These are phyloP conservation scores for Chlorella sp. DNA, from an alignment of 139 green algal species.

Conservation along the genomic window DNA sequence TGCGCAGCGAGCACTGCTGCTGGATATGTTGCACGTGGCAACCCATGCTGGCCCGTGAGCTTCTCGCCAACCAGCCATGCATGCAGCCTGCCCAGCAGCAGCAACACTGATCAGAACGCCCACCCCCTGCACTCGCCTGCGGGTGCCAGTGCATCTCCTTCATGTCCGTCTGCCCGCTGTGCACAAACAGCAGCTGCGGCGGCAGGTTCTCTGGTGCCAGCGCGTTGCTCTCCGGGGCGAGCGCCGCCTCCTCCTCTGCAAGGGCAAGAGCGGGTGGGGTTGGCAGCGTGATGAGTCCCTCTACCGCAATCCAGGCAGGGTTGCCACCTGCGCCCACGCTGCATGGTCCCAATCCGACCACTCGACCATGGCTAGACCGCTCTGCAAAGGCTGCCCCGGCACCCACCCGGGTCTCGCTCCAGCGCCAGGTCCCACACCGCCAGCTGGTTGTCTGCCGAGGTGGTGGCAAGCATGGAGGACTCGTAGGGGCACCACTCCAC, in stretches of 20 bases:
- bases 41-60: not conserved
- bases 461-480: slow-evolving; percentile 87
- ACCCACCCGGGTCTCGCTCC: slow-evolving; percentile 87
- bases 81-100: not conserved
- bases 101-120: not conserved
- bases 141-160: slow-evolving; percentile 98
- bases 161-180: slow-evolving; percentile 91
- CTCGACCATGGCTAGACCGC: too few species aligned
- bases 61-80: too few species aligned
- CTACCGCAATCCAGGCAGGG: too few species aligned
- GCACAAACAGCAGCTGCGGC: slow-evolving; percentile 94
- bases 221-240: slow-evolving; percentile 79
- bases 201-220: slow-evolving; percentile 83
- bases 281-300: too few species aligned
- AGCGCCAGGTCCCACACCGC: slow-evolving; percentile 97
- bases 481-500: slow-evolving; percentile 98
- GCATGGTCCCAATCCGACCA: too few species aligned
- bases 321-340: too few species aligned
- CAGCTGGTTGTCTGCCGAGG: slow-evolving; percentile 78
- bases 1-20: too few species aligned
- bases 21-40: too few species aligned
- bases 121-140: not conserved
- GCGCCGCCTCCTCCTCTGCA: slow-evolving; percentile 86
- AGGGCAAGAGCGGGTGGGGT: not conserved
- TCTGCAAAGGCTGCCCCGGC: too few species aligned